These are phyloP conservation scores for Fusarium sp. DNA, from an alignment of 2,329 filamentous ascomycete genomes.

Conservation along the genomic window DNA sequence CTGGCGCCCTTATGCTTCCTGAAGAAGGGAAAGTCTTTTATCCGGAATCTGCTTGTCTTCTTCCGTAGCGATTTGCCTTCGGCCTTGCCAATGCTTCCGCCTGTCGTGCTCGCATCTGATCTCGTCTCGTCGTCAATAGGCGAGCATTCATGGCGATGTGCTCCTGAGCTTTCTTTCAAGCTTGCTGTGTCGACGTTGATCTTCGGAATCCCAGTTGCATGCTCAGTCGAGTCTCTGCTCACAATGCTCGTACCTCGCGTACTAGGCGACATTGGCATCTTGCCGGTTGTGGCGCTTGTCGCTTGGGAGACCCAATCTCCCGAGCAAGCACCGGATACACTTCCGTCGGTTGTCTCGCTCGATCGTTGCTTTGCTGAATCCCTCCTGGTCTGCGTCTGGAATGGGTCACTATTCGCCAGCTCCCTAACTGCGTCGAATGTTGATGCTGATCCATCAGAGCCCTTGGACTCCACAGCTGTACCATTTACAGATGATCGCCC, in stretches of 20 bases:
- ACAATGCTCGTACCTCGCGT: conserved; percentile 75
- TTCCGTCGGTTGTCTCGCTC: conserved; percentile 73
- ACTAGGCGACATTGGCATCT: conserved; percentile 73
- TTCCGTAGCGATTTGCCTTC: conserved; percentile 68
- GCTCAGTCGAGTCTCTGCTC: conserved; percentile 69
- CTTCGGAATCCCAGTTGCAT: conserved; percentile 58
- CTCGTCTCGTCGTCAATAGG: conserved; percentile 50
- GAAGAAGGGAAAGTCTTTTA: conserved; percentile 71
- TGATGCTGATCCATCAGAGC: conserved; percentile 59
- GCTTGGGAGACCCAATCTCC: conserved; percentile 73
- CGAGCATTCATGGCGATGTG: conserved; percentile 43
- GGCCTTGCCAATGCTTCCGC: conserved; percentile 60
- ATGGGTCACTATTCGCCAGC: conserved; percentile 64
- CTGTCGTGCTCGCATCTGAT: conserved; percentile 49
- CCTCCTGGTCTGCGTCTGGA: conserved; percentile 53
- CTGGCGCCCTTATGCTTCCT: conserved; percentile 62
- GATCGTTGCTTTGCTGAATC: conserved; percentile 65
- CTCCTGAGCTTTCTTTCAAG: conserved; percentile 49
- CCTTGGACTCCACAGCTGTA: conserved; percentile 53
- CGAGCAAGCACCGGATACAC: conserved; percentile 64
- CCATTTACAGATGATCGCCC: conserved; percentile 45
- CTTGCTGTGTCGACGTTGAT: conserved; percentile 56
- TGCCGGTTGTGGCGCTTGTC: conserved; percentile 72
- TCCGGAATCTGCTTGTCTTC: conserved; percentile 72
- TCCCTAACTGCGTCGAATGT: conserved; percentile 62